Base-by-base conservation (phyloP, 352 stramenopile species). In the Phytophthora citrophthora region DNA sequence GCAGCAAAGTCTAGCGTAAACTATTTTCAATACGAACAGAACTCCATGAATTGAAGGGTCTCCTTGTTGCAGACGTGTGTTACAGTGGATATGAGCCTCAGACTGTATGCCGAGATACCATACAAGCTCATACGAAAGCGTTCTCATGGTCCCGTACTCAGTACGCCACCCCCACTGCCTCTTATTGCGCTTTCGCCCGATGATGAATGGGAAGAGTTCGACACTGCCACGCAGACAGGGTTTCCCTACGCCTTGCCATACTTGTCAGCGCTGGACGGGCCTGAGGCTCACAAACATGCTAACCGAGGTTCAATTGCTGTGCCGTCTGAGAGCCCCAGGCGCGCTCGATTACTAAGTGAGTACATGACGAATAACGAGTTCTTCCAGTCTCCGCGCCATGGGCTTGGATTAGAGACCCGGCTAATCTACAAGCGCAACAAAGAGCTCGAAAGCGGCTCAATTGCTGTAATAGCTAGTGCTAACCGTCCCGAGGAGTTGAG, bases 341-440 rank as follows among this genome's bases (percentile, higher is more conserved):
- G 76, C 9, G 81, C 80, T 36, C 74, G 68, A 13, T 39, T 82
- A 27, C 57, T 91, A 8, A 79, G 79, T 56, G 80, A 88, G 53
- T 91, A 90, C 70, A 91, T 90, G 83, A 68, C 63, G 4, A 82
- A 88, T 36, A 91, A 91, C 46, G 83, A 91, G 46, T 64, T 54
- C 10, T 84, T 83, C 56, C 82, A 91, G 47, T 76, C 77, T 8
- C 69, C 66, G 12, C 82, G 78, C n/a, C 77, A 88, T 44, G 66
- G 74, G 8, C 89, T 91, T 45, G 79, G 82, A 32, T 72, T 84
- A 44, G 77, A 90, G 54, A 76, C 69, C 7, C 70, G 71, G 13
- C 69, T 91, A 1, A 64, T 88, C 24, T 90, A 89, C 79, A 91
- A 91, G 62, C 80, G 83, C 32, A 76, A 51, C 63, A 91, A 91